Conservation (phyloP, 805 yeast species). For the Zygosaccharomyces bisporus region DNA sequence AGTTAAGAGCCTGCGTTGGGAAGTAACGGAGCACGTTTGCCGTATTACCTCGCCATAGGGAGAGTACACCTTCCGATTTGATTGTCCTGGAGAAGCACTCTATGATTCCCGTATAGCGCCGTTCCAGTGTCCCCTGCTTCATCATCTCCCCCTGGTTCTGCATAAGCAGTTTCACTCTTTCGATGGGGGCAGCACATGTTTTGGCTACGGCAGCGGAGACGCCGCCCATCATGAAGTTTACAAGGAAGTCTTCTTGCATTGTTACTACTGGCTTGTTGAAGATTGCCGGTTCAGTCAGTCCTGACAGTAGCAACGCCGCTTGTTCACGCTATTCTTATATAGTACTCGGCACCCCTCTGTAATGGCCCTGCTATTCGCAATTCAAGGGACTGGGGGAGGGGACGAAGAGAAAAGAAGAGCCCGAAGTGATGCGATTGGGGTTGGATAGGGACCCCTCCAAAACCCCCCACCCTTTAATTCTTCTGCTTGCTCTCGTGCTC, state of each 20-base stretch:
- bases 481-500: not conserved
- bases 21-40: slow-evolving; percentile 96
- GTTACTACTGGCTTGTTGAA: not conserved
- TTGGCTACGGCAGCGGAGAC: slow-evolving; percentile 95
- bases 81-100: slow-evolving; percentile 92
- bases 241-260: slow-evolving; percentile 21
- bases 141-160: slow-evolving; percentile 96
- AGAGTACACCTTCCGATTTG: slow-evolving; percentile 77
- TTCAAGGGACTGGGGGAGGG: no score
- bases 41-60: slow-evolving; percentile 98
- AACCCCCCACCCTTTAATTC: not conserved
- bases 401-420: no score
- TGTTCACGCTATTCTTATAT: not conserved
- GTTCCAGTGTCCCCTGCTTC: slow-evolving; percentile 87
- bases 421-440: no score
- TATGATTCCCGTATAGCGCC: slow-evolving; percentile 74
- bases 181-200: slow-evolving; percentile 92
- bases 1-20: slow-evolving; percentile 97
- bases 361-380: not conserved
- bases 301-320: not conserved
- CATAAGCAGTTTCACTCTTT: slow-evolving; percentile 87
- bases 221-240: slow-evolving; percentile 91
- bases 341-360: not conserved
- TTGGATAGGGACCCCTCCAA: not conserved
- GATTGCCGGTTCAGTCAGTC: not conserved